phyloP scores from a whole-genome alignment of 805 yeast species.

The Saccharomycopsis sp. region DNA sequence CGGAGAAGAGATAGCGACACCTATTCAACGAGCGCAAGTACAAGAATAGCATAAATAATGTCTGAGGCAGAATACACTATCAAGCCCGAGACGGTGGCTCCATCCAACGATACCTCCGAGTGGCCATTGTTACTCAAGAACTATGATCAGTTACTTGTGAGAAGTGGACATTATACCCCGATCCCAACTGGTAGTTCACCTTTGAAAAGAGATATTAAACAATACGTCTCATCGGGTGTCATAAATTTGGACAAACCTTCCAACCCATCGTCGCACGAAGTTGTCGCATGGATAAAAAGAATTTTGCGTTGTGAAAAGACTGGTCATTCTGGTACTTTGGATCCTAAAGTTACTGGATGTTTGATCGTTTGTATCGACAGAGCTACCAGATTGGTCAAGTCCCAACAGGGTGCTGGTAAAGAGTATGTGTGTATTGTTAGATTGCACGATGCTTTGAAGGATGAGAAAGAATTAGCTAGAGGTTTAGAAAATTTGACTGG shows the following conservation, averaged over 20 bases:
- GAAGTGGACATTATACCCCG: conserved; percentile 97
- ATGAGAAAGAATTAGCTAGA: conserved; percentile 82
- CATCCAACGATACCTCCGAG: conserved; percentile 79
- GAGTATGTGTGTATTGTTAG: conserved; percentile 98
- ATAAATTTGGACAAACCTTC: conserved; percentile 97
- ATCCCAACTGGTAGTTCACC: conserved; percentile 95
- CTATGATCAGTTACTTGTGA: conserved; percentile 87
- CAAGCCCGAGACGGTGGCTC: conserved; percentile 78
- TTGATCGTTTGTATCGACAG: conserved; percentile 96
- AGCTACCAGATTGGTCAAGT: conserved; percentile 95
- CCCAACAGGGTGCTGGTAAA: conserved; percentile 99
- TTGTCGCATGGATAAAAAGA: conserved; percentile 98
- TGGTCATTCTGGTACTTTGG: conserved; percentile 98
- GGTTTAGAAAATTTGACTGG: conserved; percentile 93
- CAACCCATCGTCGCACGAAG: conserved; percentile 98
- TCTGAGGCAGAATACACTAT: conserved; percentile 66
- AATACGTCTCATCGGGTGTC: conserved; percentile 89
- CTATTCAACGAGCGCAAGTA: neutral
- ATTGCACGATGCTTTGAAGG: conserved; percentile 87
- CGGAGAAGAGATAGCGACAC: neutral
- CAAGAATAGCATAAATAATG: conserved; percentile 31
- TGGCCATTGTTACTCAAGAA: conserved; percentile 95
- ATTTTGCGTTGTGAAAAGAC: conserved; percentile 94
- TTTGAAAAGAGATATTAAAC: conserved; percentile 84
- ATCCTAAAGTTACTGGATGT: conserved; percentile 98